Base-by-base conservation (phyloP, 371 early-diverging fungal species). In the Lichtheimia corymbifera region DNA sequence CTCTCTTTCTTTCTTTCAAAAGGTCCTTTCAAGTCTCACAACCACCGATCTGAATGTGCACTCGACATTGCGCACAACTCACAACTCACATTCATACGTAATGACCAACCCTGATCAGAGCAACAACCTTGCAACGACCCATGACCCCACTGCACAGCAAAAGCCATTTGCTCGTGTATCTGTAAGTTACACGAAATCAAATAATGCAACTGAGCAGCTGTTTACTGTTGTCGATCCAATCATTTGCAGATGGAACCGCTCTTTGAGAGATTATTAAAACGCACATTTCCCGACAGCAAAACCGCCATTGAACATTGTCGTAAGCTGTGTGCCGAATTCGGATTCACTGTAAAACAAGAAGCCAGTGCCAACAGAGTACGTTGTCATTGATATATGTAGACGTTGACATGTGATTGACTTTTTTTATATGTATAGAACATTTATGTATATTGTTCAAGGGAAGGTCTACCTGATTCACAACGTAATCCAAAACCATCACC, bases 371-470 rank as follows among this genome's bases (percentile, higher is more conserved):
- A 76, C 54, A 68, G 64, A 62, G 76, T 76, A 72, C 22, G 22
- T 22, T 70, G 64, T 43, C 27, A 44, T n/a, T 44, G 25, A 18
- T 40, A 27, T 47, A 55, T 45, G 53, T 53, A 59, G 28, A 20
- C 27, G 41, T 43, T 50, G 49, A 60, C 51, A 63, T 7, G 5
- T 20, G n/a, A 9, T 28, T 53, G 7, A 11, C 28, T 14, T 18
- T 50, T 14, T 28, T 28, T 12, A 4, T 15, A 22, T 58, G 22
- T 9, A 7, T 58, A 62, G 63, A 62, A 62, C 40, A 82, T 86
- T 6, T 82, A 83, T 63, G 66, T 87, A 28, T 83, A 80, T 58
- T 87, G 87, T 61, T 82, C 85, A 6, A 70, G 80, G 55, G 83
- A 82, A 67, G 80, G 84, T n/a, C 65, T 82, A 11, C 76, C 80